Base-by-base conservation (phyloP, 1,139 yeast species). In the Geotrichum carabidarum region DNA sequence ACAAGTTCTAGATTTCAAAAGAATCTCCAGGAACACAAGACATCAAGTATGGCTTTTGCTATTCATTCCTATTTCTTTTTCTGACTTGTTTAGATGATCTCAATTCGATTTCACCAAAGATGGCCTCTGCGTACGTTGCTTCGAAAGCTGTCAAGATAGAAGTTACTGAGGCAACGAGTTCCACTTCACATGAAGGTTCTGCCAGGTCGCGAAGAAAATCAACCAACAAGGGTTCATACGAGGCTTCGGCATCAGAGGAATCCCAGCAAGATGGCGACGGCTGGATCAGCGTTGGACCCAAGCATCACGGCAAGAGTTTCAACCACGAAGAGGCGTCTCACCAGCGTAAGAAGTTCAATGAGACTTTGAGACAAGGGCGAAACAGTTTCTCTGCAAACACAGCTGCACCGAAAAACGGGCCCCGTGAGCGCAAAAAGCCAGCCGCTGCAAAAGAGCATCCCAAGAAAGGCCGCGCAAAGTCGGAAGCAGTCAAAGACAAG, bases 281-380 rank as follows among this genome's bases (percentile, higher is more conserved):
- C 30, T 69, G 72, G 72, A 65, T 62, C 54, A 62, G 65, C 18
- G 72, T 68, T 14, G 62, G 58, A 14, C 60, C 64, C n/a, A 62
- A 62, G 50, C 60, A 61, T 46, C 56, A 34, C 44, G 50, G 53
- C 52, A 57, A 53, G 55, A 61, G 56, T 43, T 53, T 56, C 43
- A 56, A 50, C 48, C 53, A 51, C 30, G 58, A 53, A 8, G 57
- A 56, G 9, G 55, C 48, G 12, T 44, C 27, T 22, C 48, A 46
- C 11, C 53, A 51, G 27, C 58, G 59, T 40, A 57, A 55, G 53
- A 53, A 54, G 27, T 47, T 51, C 44, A 36, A 31, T 17, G 60
- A 55, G 27, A n/a, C 47, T 12, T 48, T 52, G 14, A 42, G 47
- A 12, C 50, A 38, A 27, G 49, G 44, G 30, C 31, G 54, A 38